These are phyloP conservation scores for Ochromonas danica DNA, from an alignment of 108 stramenopile genomes.

Conservation along the genomic window DNA sequence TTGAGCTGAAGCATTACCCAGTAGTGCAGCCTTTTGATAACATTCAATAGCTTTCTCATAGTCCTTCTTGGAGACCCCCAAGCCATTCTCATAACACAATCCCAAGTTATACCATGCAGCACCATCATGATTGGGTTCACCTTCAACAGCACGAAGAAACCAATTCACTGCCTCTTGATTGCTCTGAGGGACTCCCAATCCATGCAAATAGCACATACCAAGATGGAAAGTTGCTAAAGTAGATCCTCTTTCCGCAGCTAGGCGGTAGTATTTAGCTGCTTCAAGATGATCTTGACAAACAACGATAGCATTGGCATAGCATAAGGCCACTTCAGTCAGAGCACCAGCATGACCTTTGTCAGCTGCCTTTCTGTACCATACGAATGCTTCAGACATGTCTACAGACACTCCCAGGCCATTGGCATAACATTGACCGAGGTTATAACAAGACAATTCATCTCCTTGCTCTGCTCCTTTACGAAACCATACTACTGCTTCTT, in stretches of 20 bases:
- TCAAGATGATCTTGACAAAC: neutral
- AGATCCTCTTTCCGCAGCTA: neutral
- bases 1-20: neutral
- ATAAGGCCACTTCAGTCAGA: too few relatives aligned
- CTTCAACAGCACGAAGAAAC: neutral
- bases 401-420: slow-evolving; percentile 1
- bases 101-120: neutral
- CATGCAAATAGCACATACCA: neutral
- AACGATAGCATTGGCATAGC: neutral
- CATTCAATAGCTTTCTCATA: neutral
- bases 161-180: neutral
- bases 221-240: neutral
- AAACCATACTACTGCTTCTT: neutral
- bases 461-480: neutral
- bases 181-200: neutral
- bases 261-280: neutral
- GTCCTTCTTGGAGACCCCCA: neutral
- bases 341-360: neutral
- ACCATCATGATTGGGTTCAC: neutral
- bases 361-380: neutral
- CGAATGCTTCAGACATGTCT: neutral
- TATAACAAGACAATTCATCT: neutral
- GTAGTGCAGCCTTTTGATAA: neutral
- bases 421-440: slow-evolving; percentile 26
- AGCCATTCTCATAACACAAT: slow-evolving; percentile 1